phyloP scores from a whole-genome alignment of 202 grass and related monocot species.

The Zizania palustris region DNA sequence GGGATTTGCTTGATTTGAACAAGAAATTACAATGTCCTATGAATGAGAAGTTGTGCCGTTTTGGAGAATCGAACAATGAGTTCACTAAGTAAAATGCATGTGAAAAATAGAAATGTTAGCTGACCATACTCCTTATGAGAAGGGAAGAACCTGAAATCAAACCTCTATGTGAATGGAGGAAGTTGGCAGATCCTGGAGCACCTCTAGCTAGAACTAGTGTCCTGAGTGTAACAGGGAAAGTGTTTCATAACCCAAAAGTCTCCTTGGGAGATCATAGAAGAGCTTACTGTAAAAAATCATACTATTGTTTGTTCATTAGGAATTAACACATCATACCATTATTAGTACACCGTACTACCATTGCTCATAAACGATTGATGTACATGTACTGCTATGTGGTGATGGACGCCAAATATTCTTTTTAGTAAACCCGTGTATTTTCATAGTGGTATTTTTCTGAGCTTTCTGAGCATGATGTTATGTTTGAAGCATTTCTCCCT shows the following conservation, averaged over 20 bases:
- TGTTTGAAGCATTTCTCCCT: not conserved
- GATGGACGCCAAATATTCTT: not conserved
- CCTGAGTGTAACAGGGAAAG: not conserved
- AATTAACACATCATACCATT: not conserved
- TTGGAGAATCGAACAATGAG: not conserved
- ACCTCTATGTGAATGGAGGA: not conserved
- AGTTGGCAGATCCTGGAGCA: not conserved
- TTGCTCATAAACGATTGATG: too few relatives aligned
- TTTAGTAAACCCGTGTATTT: not conserved
- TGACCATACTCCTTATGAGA: not conserved
- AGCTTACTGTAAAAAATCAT: not conserved
- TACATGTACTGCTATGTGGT: not conserved
- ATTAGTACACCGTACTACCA: not conserved
- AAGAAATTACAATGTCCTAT: not conserved
- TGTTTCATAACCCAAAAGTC: not conserved
- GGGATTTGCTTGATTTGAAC: not conserved
- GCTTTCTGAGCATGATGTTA: conserved; percentile 13
- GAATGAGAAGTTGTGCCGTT: not conserved
- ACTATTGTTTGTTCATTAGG: conserved; percentile 4
- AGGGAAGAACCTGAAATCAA: not conserved
- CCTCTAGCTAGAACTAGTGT: not conserved
- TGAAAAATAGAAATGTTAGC: not conserved
- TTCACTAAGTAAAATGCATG: not conserved
- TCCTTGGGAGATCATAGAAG: not conserved
- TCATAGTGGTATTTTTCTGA: not conserved